Evolutionary conservation across 2,329 filamentous ascomycete genomes (phyloP), one percentile per base, ranked within the genome.

Genomic region (Microdochium paspali): DNA sequence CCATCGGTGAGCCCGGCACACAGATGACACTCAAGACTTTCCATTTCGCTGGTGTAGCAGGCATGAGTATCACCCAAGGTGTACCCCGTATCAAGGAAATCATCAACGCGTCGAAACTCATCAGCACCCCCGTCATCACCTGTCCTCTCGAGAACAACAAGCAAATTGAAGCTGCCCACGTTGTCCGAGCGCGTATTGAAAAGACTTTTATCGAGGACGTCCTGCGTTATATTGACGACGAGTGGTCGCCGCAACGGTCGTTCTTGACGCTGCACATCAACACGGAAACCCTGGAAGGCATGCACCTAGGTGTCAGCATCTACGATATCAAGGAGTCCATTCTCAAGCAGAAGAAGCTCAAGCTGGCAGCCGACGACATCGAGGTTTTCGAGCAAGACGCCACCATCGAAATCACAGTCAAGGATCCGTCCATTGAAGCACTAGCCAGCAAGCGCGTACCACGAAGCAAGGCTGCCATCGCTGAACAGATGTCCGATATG

Each of bases 81-180:
- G 93, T 98, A 6, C 93, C 93, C 1, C 91, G 93, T 83, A 98
- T 98, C 73, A 98, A 98, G 70, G 93, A 98, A 74, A 98, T 98
- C 56, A 98, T 98, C 81, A 98, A 98, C 68, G 93, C 93, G 5
- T 95, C 90, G 9, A 95, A 90, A 64, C 73, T 75, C 45, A 98
- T 98, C 66, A 94, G 87, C 64, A 98, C 93, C 1, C 93, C 93
- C 0, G 85, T 98, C 61, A 95, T 98, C 56, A 82, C 80, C 5
- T 97, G 93, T 59, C 84, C 87, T 4, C 74, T 97, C 4, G 77
- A 88, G 53, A 93, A 90, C 60, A 80, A 83, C 50, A 71, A 77
- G 47, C 79, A 85, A 54, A 81, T 93, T 47, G 79, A 84, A 54
- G 88, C 86, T 2, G 93, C 91, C n/a, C 82, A 85, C 26, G 82